A percentile compares a stretch with the other conserved stretches of the same genome.
These are phyloP conservation scores for Trichoderma brevicompactum DNA, from an alignment of 2,329 filamentous ascomycete genomes.

Conservation along the genomic window DNA sequence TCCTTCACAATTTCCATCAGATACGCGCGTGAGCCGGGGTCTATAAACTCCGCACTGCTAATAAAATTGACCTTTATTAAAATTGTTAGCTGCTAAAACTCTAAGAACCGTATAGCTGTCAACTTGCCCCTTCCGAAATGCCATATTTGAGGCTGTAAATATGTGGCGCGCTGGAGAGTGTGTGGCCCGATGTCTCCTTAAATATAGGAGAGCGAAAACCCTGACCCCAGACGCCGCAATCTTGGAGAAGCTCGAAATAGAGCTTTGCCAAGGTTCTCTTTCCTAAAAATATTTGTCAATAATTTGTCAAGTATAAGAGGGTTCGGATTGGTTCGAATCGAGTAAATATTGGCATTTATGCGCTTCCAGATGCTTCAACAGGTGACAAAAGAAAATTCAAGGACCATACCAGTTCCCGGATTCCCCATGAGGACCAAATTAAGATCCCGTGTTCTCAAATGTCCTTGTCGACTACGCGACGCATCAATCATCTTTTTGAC, in stretches of 20 bases:
- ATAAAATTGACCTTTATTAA: neutral
- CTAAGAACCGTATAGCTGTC: too few species aligned
- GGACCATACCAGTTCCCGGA: neutral
- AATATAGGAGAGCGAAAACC: neutral
- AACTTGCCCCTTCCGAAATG: neutral
- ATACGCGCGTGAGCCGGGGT: neutral
- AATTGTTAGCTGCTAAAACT: neutral
- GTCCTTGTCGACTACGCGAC: neutral
- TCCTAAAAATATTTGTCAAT: neutral
- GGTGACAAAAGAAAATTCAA: neutral
- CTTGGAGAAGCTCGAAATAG: neutral
- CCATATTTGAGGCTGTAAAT: neutral
- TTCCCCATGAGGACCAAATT: neutral
- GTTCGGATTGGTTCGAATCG: too few species aligned
- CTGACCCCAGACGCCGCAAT: neutral
- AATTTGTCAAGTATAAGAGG: neutral
- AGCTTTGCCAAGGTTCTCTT: neutral
- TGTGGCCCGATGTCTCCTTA: neutral
- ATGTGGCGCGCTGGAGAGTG: neutral
- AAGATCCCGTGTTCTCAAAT: neutral
- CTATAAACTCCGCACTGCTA: neutral
- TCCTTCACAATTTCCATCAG: neutral
- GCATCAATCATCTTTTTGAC: slow-evolving; percentile 7
- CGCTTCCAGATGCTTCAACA: neutral
- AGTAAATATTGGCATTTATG: neutral